Evolutionary conservation across 768 basidiomycete genomes (phyloP).

Genomic region (Kockovaella imperatae): DNA sequence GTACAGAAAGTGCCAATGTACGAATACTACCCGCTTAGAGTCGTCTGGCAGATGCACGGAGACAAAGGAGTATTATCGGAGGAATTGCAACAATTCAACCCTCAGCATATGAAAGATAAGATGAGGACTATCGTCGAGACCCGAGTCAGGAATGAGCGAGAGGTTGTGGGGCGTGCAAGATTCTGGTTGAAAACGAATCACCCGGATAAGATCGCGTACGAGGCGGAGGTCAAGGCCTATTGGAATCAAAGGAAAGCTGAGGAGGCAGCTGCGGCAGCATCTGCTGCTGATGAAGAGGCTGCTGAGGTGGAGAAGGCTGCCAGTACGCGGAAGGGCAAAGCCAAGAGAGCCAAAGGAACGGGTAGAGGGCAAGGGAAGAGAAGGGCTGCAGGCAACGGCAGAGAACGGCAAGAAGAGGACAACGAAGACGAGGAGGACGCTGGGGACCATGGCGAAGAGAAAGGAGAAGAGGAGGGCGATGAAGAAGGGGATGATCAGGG

Average conservation of each 20-base stretch:
- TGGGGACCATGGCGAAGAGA: no score
- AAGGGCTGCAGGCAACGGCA: no score
- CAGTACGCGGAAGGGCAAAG: no score
- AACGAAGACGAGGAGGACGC: no score
- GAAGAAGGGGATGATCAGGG: no score
- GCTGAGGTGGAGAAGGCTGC: no score
- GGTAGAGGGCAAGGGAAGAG: no score
- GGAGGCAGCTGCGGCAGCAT: no score
- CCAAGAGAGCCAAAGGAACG: no score
- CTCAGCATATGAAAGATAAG: slow-evolving; percentile 40
- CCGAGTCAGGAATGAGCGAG: slow-evolving; percentile 9
- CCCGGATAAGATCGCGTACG: slow-evolving; percentile 4
- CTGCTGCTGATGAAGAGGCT: no score
- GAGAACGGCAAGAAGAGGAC: no score
- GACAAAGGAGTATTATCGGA: slow-evolving; percentile 16
- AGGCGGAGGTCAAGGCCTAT: slow-evolving; percentile 12
- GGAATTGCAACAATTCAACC: slow-evolving; percentile 18
- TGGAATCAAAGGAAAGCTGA: not conserved
- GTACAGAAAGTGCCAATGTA: slow-evolving; percentile 29
- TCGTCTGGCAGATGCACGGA: slow-evolving; percentile 27
- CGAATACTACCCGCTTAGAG: slow-evolving; percentile 23
- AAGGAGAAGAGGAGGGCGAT: no score
- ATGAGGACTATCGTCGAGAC: slow-evolving; percentile 22
- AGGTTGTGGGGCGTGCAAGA: slow-evolving; percentile 23
- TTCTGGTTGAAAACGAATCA: slow-evolving; percentile 13